Conservation (phyloP, 148 eudicot species). For the Polygonum maritimum region DNA sequence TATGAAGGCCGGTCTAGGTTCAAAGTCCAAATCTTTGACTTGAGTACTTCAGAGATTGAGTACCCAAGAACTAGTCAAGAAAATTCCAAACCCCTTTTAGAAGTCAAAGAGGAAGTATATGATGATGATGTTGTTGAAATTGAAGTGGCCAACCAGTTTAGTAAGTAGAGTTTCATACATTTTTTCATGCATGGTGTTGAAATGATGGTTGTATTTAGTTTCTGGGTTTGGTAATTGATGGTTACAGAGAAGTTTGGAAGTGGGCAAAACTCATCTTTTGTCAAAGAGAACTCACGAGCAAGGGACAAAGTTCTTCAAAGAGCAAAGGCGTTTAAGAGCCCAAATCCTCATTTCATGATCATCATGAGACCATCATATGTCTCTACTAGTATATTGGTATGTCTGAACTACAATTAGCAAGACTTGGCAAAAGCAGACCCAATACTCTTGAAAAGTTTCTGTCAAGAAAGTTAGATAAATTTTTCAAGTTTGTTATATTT, state of each 20-base stretch:
- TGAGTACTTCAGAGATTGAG: conserved; percentile 1
- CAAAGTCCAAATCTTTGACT: not conserved
- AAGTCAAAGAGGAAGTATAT: not conserved
- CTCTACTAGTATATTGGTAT: too few species aligned
- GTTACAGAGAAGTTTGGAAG: not conserved
- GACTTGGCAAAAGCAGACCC: too few species aligned
- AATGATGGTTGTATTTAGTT: not conserved
- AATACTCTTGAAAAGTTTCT: too few species aligned
- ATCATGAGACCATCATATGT: too few species aligned
- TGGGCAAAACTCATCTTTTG: not conserved
- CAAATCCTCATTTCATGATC: too few species aligned
- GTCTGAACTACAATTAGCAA: too few species aligned
- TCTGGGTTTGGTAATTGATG: too few species aligned
- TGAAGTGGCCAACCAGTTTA: not conserved
- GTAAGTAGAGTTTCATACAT: not conserved
- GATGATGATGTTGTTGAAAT: not conserved
- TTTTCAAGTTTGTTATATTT: too few species aligned
- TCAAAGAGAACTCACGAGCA: not conserved
- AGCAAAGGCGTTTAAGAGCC: too few species aligned
- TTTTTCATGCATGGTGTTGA: not conserved
- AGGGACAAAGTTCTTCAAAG: too few species aligned
- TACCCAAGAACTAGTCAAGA: not conserved
- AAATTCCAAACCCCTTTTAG: not conserved
- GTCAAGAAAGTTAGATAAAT: too few species aligned
- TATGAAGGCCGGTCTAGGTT: not conserved